A percentile compares a stretch with the other conserved stretches of the same genome.
Conservation (phyloP, 108 stramenopile genomes). For the Cyclotella sp. region DNA sequence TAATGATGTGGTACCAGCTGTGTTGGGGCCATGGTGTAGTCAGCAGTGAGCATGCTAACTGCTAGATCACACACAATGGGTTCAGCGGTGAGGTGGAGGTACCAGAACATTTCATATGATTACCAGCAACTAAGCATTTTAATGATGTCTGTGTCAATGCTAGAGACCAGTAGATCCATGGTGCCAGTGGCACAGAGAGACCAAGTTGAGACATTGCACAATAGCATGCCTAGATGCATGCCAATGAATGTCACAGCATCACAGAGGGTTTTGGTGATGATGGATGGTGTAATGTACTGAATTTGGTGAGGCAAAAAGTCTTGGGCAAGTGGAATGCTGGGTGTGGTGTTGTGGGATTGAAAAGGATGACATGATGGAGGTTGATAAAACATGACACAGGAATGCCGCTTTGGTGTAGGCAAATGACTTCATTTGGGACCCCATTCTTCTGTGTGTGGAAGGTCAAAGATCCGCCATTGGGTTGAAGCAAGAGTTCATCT, state of each 20-base stretch:
- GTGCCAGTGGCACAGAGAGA: not conserved
- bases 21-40: constrained; percentile 3
- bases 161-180: not conserved
- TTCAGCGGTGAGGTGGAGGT: constrained; percentile 2
- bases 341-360: not conserved
- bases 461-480: not conserved
- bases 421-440: too few relatives aligned
- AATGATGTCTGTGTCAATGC: not conserved
- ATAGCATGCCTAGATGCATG: not conserved
- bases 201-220: not conserved
- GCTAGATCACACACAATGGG: not conserved
- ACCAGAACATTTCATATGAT: constrained; percentile 4
- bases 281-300: not conserved
- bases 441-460: not conserved
- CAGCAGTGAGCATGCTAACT: not conserved
- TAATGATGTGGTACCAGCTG: not conserved
- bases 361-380: too few relatives aligned
- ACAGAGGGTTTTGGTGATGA: not conserved
- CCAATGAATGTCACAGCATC: not conserved
- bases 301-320: not conserved
- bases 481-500: too few relatives aligned
- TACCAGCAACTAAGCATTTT: not conserved
- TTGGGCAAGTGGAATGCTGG: not conserved
- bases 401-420: too few relatives aligned
- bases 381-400: not conserved